These are phyloP conservation scores for Nemophila menziesii DNA, from an alignment of 257 asterid genomes.

Conservation along the genomic window DNA sequence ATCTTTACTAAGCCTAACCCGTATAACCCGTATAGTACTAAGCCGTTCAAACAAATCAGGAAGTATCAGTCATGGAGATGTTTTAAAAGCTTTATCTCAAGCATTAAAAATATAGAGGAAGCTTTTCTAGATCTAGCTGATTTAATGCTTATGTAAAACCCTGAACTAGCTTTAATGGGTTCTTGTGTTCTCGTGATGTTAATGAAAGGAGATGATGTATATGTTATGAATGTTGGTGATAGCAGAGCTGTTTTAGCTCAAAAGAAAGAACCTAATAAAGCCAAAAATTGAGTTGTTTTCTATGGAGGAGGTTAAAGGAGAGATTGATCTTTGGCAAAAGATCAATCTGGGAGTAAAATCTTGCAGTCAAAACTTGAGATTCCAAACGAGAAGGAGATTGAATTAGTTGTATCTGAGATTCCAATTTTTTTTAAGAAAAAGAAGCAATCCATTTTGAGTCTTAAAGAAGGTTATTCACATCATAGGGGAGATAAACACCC, in stretches of 20 bases:
- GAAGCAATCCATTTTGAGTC: constrained; percentile 60
- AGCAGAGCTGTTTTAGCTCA: constrained; percentile 97
- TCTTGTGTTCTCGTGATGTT: constrained; percentile 82
- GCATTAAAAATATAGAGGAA: too few relatives aligned
- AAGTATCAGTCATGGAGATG: too few relatives aligned
- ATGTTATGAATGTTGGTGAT: constrained; percentile 95
- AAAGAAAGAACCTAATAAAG: too few relatives aligned
- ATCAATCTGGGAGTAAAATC: constrained; percentile 27
- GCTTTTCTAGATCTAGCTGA: too few relatives aligned
- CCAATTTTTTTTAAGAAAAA: constrained; percentile 63
- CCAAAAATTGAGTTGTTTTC: constrained; percentile 8
- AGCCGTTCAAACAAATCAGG: too few relatives aligned
- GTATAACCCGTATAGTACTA: too few relatives aligned
- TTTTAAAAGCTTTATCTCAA: too few relatives aligned
- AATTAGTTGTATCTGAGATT: constrained; percentile 30
- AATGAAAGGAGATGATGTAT: constrained; percentile 98
- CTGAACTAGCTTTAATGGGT: constrained; percentile 96
- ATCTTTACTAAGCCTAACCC: too few relatives aligned
- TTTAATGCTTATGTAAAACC: too few relatives aligned
- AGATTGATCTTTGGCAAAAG: constrained; percentile 26
- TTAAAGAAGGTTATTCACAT: constrained; percentile 69
- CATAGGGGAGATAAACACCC: constrained; percentile 61
- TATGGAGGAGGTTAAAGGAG: constrained; percentile 29
- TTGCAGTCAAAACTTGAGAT: constrained; percentile 35
- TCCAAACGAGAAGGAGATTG: constrained; percentile 25